Base-by-base conservation (phyloP, 805 yeast genomes). In the Yarrowia sp. region DNA sequence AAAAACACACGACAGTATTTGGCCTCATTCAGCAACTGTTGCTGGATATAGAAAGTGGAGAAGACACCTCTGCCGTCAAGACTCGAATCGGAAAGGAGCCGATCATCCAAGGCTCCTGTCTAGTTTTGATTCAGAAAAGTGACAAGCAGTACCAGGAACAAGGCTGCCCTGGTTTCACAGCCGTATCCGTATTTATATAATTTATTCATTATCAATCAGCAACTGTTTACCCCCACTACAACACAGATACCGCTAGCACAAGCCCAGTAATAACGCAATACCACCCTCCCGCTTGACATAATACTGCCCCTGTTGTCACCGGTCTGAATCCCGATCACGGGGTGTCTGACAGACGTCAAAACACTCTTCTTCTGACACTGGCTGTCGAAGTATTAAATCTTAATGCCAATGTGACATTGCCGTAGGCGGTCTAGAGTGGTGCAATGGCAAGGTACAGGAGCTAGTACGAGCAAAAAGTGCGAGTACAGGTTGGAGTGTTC, bases 1-100 rank as follows among this genome's bases (percentile, higher is more conserved):
- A 59, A 32, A 45, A 35, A 9, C 52, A 45, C 52, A 7, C 5
- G 11, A 0, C 9, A 1, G 35, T 59, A 32, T 32, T 45, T 16
- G 46, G 42, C 1, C 52, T 5, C 16, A 45, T 59, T 35, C 52
- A 59, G 43, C 41, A 59, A 43, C 15, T 59, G 35, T 11, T 59
- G 32, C 19, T 59, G 35, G 52, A 35, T 4, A 9, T 45, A 9
- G 65, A 59, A 35, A 42, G 46, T 9, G 65, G 65, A 12, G 52
- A 45, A 8, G 42, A 45, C 9, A 43, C 35, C 0, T 5, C 26
- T 2, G 41, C 10, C 2, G 26, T 15, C 9, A 22, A 10, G 22
- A 11, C 14, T 5, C 8, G 2, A 4, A 52, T 52, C 11, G 11
- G 32, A 8, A 16, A 52, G 3, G 58, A 52, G 58, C 1, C 26